Evolutionary conservation across 2,329 filamentous ascomycete species (phyloP).

Genomic region (Hymenoscyphus repandus): DNA sequence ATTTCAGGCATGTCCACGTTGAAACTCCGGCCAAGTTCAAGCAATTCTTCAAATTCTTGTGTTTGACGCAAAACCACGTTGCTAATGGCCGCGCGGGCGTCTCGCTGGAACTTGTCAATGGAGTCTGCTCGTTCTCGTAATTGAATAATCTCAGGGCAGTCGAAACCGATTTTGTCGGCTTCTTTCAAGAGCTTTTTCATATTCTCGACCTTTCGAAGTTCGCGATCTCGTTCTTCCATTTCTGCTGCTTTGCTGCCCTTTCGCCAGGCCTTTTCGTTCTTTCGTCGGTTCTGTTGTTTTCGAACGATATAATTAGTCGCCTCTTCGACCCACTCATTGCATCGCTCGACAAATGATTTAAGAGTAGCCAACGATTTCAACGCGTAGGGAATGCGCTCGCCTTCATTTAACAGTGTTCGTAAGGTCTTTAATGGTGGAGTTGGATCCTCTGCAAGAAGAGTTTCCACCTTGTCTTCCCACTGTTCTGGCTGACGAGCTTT

Average conservation of each 20-base stretch:
- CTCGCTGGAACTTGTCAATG: constrained; percentile 78
- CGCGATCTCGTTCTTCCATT: constrained; percentile 75
- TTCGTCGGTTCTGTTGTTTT: constrained; percentile 95
- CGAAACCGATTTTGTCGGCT: constrained; percentile 84
- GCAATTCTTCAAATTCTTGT: constrained; percentile 77
- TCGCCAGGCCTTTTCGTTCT: constrained; percentile 85
- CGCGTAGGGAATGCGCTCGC: constrained; percentile 91
- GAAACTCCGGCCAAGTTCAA: constrained; percentile 84
- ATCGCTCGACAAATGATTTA: constrained; percentile 86
- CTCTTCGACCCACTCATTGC: constrained; percentile 97
- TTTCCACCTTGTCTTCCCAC: constrained; percentile 89
- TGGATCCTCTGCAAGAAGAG: constrained; percentile 74
- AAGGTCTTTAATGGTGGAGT: constrained; percentile 82
- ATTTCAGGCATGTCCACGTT: constrained; percentile 90
- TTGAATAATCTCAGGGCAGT: constrained; percentile 83
- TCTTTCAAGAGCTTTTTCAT: constrained; percentile 76
- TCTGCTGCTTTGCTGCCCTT: constrained; percentile 72
- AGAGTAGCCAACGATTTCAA: constrained; percentile 77
- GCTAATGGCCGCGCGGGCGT: constrained; percentile 65
- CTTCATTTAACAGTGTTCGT: constrained; percentile 79
- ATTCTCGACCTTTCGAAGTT: constrained; percentile 83
- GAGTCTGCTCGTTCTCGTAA: constrained; percentile 80
- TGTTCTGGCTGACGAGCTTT: constrained; percentile 79
- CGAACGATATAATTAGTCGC: constrained; percentile 93
- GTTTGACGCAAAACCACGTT: constrained; percentile 59